Conservation (phyloP, 177 flowering plant genomes). For the Telopea speciosissima region DNA sequence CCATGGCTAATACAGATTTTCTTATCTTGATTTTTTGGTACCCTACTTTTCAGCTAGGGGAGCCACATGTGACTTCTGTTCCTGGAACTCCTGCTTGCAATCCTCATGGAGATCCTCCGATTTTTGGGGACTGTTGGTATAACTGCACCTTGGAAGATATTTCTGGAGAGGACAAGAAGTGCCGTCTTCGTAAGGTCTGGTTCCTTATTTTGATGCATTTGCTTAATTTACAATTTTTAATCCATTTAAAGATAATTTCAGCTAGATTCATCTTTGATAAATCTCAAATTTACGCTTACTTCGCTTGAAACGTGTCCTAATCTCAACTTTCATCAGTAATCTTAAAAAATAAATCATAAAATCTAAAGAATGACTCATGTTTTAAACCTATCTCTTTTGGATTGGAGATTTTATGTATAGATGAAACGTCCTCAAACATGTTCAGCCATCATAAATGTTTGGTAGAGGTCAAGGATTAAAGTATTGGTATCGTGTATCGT, state of each 20-base stretch:
- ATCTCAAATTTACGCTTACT: not conserved
- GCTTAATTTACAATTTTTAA: not conserved
- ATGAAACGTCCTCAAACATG: no score
- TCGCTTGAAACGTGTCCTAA: not conserved
- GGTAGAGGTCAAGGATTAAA: no score
- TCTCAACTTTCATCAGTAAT: not conserved
- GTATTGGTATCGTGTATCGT: no score
- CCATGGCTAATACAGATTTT: not conserved
- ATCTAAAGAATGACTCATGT: not conserved
- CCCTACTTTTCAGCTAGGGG: constrained; percentile 63
- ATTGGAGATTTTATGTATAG: not conserved
- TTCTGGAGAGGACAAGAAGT: constrained; percentile 82
- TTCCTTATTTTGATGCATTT: not conserved
- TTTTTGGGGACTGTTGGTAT: constrained; percentile 96
- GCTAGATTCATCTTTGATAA: not conserved
- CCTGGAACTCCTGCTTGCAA: constrained; percentile 68
- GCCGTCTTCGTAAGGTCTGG: constrained; percentile 81
- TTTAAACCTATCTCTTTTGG: not conserved
- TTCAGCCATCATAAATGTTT: no score
- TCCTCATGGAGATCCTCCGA: constrained; percentile 87
- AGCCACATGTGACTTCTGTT: constrained; percentile 54
- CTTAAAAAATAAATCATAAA: no score
- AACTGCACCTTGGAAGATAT: constrained; percentile 92
- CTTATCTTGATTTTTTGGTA: not conserved
- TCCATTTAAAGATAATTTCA: not conserved